Conservation (phyloP, 2,329 filamentous ascomycete species). For the Beauveria pseudobassiana region DNA sequence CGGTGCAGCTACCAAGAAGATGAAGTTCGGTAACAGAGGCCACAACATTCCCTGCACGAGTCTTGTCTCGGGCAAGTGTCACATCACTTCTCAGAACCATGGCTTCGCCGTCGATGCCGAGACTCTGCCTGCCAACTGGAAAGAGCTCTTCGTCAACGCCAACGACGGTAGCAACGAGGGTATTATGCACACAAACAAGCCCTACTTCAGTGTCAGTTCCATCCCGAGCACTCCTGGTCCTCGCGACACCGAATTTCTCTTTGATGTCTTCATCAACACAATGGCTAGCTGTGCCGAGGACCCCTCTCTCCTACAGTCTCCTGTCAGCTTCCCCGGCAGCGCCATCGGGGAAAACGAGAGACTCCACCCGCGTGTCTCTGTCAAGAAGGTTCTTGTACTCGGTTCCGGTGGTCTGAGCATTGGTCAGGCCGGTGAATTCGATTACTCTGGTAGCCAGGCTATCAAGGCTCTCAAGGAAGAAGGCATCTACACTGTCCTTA, state of each 20-base stretch:
- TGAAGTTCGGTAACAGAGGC: slow-evolving; percentile 99
- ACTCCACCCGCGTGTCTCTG: slow-evolving; percentile 68
- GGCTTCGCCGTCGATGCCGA: slow-evolving; percentile 85
- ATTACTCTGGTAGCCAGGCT: slow-evolving; percentile 96
- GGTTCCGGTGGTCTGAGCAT: slow-evolving; percentile 95
- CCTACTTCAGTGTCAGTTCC: slow-evolving; percentile 99
- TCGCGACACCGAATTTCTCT: slow-evolving; percentile 90
- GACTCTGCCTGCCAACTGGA: slow-evolving; percentile 72
- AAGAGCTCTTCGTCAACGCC: slow-evolving; percentile 93
- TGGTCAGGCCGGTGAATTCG: slow-evolving; percentile 95
- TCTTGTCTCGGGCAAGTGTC: slow-evolving; percentile 89
- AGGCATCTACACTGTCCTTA: slow-evolving; percentile 94
- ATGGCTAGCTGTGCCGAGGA: slow-evolving; percentile 67
- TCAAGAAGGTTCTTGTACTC: slow-evolving; percentile 91
- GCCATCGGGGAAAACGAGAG: slow-evolving; percentile 70
- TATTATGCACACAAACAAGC: slow-evolving; percentile 77
- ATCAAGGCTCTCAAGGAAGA: slow-evolving; percentile 98
- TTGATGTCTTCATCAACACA: slow-evolving; percentile 90
- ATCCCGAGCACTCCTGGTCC: slow-evolving; percentile 94
- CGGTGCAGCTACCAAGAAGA: slow-evolving; percentile 80
- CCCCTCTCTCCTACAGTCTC: slow-evolving; percentile 56
- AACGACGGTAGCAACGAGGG: slow-evolving; percentile 98
- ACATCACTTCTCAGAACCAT: slow-evolving; percentile 99
- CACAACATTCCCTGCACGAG: slow-evolving; percentile 98
- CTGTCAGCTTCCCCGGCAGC: slow-evolving; percentile 83